These are phyloP conservation scores for Leptographium wingfieldii DNA, from an alignment of 2,329 filamentous ascomycete genomes.

Conservation along the genomic window DNA sequence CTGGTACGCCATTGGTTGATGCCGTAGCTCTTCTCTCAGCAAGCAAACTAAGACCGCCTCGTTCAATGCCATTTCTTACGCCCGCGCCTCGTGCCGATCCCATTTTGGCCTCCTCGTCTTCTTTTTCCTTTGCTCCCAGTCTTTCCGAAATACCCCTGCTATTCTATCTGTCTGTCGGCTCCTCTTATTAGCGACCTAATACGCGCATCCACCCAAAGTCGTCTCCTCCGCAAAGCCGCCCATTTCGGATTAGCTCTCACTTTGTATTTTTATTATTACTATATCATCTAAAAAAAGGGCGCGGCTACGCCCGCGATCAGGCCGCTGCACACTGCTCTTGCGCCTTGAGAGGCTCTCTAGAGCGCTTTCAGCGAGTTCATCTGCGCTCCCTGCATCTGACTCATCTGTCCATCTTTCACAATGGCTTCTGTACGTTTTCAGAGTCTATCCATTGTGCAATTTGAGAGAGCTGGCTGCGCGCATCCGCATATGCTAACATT, in stretches of 20 bases:
- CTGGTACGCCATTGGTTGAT: too few species aligned
- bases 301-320: neutral
- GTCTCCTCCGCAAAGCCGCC: neutral
- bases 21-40: neutral
- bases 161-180: neutral
- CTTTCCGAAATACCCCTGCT: neutral
- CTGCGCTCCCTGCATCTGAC: neutral
- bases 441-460: neutral
- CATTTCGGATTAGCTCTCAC: neutral
- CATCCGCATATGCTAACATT: neutral
- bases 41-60: neutral
- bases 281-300: neutral
- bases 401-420: neutral
- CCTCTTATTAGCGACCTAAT: neutral
- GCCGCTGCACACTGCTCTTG: neutral
- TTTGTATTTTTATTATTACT: neutral
- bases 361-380: neutral
- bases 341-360: neutral
- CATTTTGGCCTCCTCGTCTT: neutral
- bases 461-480: neutral
- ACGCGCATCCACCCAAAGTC: neutral
- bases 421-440: constrained; percentile 1
- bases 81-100: neutral
- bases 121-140: neutral
- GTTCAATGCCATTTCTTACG: neutral